Evolutionary conservation across 2,329 filamentous ascomycete genomes (phyloP), one percentile per base, ranked within the genome.

Genomic region (Exserohilum rostratum): DNA sequence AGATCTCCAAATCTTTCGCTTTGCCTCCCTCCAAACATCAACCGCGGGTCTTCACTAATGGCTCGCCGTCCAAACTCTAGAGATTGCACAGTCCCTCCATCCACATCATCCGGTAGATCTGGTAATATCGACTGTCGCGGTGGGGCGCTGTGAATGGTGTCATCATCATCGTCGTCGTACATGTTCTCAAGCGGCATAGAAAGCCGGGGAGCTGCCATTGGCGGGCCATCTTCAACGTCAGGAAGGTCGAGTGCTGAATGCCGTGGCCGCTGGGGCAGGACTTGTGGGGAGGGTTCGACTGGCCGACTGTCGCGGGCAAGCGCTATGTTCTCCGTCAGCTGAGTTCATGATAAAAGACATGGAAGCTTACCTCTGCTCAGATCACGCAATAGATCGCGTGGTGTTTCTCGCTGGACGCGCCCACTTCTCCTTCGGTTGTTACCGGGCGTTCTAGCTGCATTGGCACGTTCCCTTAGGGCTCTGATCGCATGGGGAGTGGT

Each of bases 401-500:
- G 82, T 6, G 83, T 85, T 65, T 85, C 82, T 35, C 82, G 72
- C 62, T 82, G 78, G 50, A 80, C 60, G 30, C 80, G 73, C 22
- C 78, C 78, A 55, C 82, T 84, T 56, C 73, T 67, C 56, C 79
- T 76, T 50, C 82, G 70, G 40, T 79, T 76, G 61, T 82, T 76
- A 11, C 80, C 77, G 17, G 82, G 80, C 2, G 82, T 83, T 58
- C 79, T 79, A 5, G 78, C 79, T 11, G 80, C 80, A 61, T 76
- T 72, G 48, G 71, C 74, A 45, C 82, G 81, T 61, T 83, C 79
- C 68, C 83, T 79, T 25, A 83, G 73, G 9, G 83, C 82, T 37
- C 80, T 77, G 51, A 84, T 77, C 22, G 81, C 82, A 75, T 84
- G 80, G 0, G 83, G 83, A 13, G 83, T 85, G 5, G 81, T 79